Percentiles rank a stretch among this genome's conserved stretches.
Conservation (phyloP, 768 basidiomycete genomes). For the Leccinellum albellum region DNA sequence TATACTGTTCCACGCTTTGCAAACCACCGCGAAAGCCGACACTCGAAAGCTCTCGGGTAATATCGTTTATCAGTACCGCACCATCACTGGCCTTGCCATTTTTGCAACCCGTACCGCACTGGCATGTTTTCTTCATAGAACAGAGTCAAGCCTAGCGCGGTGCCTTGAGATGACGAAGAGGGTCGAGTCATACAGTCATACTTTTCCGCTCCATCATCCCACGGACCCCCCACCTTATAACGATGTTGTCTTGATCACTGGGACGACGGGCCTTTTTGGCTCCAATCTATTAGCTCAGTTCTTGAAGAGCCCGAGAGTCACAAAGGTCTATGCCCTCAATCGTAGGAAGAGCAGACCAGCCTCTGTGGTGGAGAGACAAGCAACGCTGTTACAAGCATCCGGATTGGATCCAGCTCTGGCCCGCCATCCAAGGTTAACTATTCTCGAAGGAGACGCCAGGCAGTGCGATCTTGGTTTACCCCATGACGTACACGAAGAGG, state of each 20-base stretch:
- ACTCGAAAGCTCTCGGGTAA: constrained; percentile 24
- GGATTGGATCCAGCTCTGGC: constrained; percentile 31
- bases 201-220: constrained; percentile 11
- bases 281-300: constrained; percentile 26
- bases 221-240: background rate
- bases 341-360: constrained; percentile 13
- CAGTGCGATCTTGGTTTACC: constrained; percentile 25
- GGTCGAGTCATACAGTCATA: background rate
- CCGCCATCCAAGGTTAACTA: constrained; percentile 27
- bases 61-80: constrained; percentile 37
- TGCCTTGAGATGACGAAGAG: constrained; percentile 15
- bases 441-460: constrained; percentile 31
- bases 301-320: constrained; percentile 9
- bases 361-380: constrained; percentile 25
- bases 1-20: constrained; percentile 34
- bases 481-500: constrained; percentile 25
- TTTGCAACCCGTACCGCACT: constrained; percentile 12
- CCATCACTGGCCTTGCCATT: constrained; percentile 25
- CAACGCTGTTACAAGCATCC: constrained; percentile 22
- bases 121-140: constrained; percentile 9
- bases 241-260: constrained; percentile 31
- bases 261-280: constrained; percentile 35
- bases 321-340: constrained; percentile 31
- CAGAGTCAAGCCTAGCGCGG: constrained; percentile 12
- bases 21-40: constrained; percentile 18